phyloP scores from a whole-genome alignment of 2,329 filamentous ascomycete genomes.

The Davidsoniella virescens region DNA sequence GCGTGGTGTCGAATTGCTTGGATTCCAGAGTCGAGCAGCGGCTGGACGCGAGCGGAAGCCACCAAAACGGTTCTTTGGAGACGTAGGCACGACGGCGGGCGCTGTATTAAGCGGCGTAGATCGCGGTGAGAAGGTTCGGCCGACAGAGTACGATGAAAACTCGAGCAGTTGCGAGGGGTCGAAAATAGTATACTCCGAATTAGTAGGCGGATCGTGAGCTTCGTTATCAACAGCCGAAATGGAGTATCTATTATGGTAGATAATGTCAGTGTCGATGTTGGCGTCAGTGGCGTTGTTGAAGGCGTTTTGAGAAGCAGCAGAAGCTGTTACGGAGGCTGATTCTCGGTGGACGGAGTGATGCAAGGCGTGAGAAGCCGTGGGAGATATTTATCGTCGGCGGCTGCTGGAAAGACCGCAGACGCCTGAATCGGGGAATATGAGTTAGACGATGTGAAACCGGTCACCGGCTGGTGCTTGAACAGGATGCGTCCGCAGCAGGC shows the following conservation, averaged over 20 bases:
- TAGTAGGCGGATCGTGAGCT: background rate
- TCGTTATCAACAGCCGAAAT: background rate
- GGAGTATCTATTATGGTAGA: background rate
- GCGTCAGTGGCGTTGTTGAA: background rate
- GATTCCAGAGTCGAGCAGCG: slow-evolving; percentile 42
- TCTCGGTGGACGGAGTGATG: slow-evolving; percentile 3
- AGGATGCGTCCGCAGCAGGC: too few relatives aligned
- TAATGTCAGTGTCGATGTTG: background rate
- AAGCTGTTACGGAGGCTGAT: slow-evolving; percentile 12
- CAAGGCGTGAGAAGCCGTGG: slow-evolving; percentile 32
- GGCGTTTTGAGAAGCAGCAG: slow-evolving; percentile 1
- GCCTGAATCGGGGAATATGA: background rate
- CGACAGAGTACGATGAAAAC: slow-evolving; percentile 10
- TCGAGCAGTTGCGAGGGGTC: background rate
- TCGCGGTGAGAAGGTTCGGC: background rate
- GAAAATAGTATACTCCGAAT: background rate
- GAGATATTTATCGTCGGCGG: slow-evolving; percentile 26
- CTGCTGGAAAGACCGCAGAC: slow-evolving; percentile 27
- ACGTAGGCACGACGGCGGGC: background rate
- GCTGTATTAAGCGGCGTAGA: background rate
- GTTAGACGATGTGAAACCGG: background rate
- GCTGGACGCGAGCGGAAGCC: slow-evolving; percentile 25
- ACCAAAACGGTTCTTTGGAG: slow-evolving; percentile 1
- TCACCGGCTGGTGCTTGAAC: background rate
- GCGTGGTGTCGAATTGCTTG: slow-evolving; percentile 42